These are phyloP conservation scores for Dendrobium chrysotoxum DNA, from an alignment of 106 monocot genomes.

Conservation along the genomic window DNA sequence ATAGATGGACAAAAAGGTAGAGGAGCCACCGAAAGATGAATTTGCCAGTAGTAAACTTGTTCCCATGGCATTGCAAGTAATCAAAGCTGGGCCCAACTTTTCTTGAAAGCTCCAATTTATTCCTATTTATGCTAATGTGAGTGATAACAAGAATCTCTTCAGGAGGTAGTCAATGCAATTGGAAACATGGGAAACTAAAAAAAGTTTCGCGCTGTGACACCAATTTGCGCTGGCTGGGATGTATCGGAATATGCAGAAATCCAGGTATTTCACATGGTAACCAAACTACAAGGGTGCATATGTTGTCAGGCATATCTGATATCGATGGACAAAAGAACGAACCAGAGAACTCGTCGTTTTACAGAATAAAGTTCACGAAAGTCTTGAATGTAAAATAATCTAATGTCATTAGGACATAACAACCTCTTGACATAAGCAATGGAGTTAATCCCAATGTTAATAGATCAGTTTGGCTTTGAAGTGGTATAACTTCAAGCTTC, in stretches of 20 bases:
- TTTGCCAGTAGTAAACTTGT: neutral
- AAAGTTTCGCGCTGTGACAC: no score
- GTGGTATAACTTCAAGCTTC: no score
- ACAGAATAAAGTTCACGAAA: neutral
- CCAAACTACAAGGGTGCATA: neutral
- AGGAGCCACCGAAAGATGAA: neutral
- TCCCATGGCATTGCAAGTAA: neutral
- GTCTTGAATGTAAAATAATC: neutral
- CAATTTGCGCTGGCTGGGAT: neutral
- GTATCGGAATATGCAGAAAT: neutral
- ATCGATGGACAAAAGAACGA: neutral
- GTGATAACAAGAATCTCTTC: neutral
- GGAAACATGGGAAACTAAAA: neutral
- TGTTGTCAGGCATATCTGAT: neutral
- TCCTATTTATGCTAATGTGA: neutral
- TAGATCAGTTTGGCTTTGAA: no score
- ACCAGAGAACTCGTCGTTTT: neutral
- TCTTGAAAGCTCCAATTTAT: neutral
- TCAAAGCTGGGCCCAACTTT: neutral
- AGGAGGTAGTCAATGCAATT: neutral
- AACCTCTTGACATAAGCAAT: no score
- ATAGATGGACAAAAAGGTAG: neutral
- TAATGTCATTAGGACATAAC: no score
- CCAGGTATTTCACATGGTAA: neutral
- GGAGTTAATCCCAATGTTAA: no score